A percentile compares a stretch with the other conserved stretches of the same genome.
These are phyloP conservation scores for Phytopythium mirpurense DNA, from an alignment of 352 stramenopile genomes.

Conservation along the genomic window DNA sequence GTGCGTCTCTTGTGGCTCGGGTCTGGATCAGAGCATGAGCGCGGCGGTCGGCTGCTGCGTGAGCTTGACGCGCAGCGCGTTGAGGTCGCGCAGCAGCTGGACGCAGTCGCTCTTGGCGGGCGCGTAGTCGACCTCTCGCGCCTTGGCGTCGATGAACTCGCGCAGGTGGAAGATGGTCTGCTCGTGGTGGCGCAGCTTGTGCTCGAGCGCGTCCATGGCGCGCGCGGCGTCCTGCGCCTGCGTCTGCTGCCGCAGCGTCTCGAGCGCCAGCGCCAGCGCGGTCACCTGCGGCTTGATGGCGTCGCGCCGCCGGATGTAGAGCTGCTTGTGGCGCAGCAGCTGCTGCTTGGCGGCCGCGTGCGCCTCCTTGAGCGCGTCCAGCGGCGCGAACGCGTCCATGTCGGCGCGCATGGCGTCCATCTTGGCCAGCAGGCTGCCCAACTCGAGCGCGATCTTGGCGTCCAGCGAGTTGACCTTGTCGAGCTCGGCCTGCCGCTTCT, in stretches of 20 bases:
- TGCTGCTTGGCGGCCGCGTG: slow-evolving; percentile 79
- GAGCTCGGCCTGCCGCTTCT: slow-evolving; percentile 85
- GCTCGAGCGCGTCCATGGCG: slow-evolving; percentile 79
- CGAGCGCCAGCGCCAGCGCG: slow-evolving; percentile 49
- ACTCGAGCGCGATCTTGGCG: slow-evolving; percentile 80
- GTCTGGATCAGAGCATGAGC: slow-evolving; percentile 16
- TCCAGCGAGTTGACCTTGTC: slow-evolving; percentile 91
- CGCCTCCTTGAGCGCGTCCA: slow-evolving; percentile 80
- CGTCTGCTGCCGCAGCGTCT: slow-evolving; percentile 72
- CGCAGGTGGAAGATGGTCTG: slow-evolving; percentile 91
- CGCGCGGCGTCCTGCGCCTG: slow-evolving; percentile 74
- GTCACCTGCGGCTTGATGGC: slow-evolving; percentile 85
- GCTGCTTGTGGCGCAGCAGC: slow-evolving; percentile 61
- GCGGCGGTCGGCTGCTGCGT: slow-evolving; percentile 16
- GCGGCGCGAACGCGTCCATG: slow-evolving; percentile 86
- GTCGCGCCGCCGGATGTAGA: slow-evolving; percentile 82
- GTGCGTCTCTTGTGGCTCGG: too few relatives aligned
- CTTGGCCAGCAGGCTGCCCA: slow-evolving; percentile 75
- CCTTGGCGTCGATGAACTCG: slow-evolving; percentile 87
- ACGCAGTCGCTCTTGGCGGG: slow-evolving; percentile 80
- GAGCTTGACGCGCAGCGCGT: slow-evolving; percentile 62
- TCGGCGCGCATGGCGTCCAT: slow-evolving; percentile 86
- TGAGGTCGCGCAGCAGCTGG: slow-evolving; percentile 67
- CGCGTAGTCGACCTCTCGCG: slow-evolving; percentile 87
- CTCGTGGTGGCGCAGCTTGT: slow-evolving; percentile 89